A percentile compares a stretch with the other conserved stretches of the same genome.
Evolutionary conservation across 768 basidiomycete genomes (phyloP).

Genomic region (Hygrophoropsis aurantiaca): DNA sequence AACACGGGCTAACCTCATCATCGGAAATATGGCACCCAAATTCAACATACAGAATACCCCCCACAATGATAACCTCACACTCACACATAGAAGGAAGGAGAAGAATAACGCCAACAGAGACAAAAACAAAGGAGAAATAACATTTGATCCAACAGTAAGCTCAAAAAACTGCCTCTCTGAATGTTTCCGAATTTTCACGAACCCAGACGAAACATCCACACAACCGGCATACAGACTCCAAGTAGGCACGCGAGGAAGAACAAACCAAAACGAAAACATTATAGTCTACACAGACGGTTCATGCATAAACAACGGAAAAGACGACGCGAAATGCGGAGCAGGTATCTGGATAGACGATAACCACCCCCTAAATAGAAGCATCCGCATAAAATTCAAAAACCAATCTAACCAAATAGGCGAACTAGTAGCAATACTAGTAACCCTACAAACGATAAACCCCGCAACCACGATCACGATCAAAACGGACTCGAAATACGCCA

Average conservation of each 20-base stretch:
- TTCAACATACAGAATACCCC: neutral
- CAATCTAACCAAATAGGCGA: constrained; percentile 21
- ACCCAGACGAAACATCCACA: no score
- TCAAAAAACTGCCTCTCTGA: accelerated
- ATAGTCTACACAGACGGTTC: constrained; percentile 16
- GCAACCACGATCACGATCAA: neutral
- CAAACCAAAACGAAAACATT: no score
- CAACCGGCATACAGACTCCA: no score
- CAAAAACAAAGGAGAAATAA: neutral
- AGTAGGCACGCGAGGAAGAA: no score
- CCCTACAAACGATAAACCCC: neutral
- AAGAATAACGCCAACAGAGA: neutral
- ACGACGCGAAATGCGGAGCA: constrained; percentile 14
- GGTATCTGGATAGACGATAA: constrained; percentile 15
- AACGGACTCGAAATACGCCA: constrained; percentile 14
- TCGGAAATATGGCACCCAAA: neutral
- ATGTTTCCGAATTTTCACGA: neutral
- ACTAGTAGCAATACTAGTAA: constrained; percentile 10
- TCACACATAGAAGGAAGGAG: constrained; percentile 2
- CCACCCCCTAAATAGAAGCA: constrained; percentile 8
- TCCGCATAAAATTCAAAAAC: constrained; percentile 4
- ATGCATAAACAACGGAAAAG: constrained; percentile 9
- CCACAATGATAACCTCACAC: neutral
- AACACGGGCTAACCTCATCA: neutral
- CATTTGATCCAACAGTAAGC: constrained; percentile 1